Conservation (phyloP, 805 yeast species). For the Barnettozyma californica region DNA sequence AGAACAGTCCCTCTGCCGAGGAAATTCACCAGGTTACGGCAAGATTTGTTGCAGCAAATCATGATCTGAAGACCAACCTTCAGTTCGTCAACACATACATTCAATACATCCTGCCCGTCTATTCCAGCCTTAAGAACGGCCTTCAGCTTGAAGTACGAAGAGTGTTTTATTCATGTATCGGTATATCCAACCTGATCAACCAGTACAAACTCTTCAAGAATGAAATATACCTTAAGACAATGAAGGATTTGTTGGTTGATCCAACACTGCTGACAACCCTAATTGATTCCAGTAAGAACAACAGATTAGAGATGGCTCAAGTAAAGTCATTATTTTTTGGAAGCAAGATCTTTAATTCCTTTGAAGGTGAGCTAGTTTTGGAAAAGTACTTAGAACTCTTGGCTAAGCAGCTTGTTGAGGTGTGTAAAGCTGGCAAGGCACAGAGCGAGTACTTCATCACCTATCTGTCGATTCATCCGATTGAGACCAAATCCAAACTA, state of each 20-base stretch:
- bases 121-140: conserved; percentile 14
- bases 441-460: conserved; percentile 14
- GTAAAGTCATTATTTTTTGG: conserved; percentile 22
- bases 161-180: conserved; percentile 14
- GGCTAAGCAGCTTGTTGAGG: conserved; percentile 15
- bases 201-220: conserved; percentile 21
- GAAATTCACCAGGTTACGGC: conserved; percentile 14
- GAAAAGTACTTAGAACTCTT: conserved; percentile 13
- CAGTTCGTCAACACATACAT: conserved; percentile 16
- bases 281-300: conserved; percentile 7
- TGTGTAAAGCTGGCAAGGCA: conserved; percentile 1
- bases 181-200: conserved; percentile 17
- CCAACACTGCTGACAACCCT: conserved; percentile 9
- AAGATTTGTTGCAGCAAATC: conserved; percentile 1
- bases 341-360: conserved; percentile 20
- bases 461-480: conserved; percentile 22
- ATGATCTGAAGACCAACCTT: conserved; percentile 11
- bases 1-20: conserved; percentile 9
- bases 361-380: conserved; percentile 19
- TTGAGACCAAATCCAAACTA: conserved; percentile 15
- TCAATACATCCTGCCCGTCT: conserved; percentile 20
- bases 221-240: conserved; percentile 17
- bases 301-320: conserved; percentile 12
- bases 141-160: conserved; percentile 13
- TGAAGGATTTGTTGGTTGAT: conserved; percentile 19